A percentile compares a stretch with the other conserved stretches of the same genome.
Evolutionary conservation across 495 filamentous ascomycete genomes (phyloP).

Genomic region (Usnea hakonensis): DNA sequence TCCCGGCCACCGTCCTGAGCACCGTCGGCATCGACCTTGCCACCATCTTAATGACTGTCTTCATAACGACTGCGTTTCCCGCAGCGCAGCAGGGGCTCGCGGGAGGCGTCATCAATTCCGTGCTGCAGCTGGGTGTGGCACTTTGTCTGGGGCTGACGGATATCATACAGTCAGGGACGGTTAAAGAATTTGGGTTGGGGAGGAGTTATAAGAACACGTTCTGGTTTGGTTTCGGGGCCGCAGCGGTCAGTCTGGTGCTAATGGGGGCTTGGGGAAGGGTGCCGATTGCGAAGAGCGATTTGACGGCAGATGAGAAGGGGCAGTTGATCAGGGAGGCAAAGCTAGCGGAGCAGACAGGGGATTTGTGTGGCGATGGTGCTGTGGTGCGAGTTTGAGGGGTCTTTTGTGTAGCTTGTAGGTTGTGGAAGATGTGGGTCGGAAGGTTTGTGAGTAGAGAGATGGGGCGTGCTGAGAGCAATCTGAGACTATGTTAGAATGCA

Average conservation of each 20-base stretch:
- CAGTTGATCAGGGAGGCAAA: too few relatives aligned
- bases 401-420: too few relatives aligned
- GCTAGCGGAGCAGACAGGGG: too few relatives aligned
- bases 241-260: slow-evolving; percentile 45
- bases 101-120: slow-evolving; percentile 58
- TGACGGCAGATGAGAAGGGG: slow-evolving; percentile 59
- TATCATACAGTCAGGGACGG: slow-evolving; percentile 49
- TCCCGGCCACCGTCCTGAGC: slow-evolving; percentile 71
- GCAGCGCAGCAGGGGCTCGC: slow-evolving; percentile 66
- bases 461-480: too few relatives aligned
- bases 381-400: too few relatives aligned
- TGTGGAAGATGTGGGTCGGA: too few relatives aligned
- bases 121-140: slow-evolving; percentile 67
- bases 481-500: too few relatives aligned
- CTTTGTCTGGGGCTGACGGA: slow-evolving; percentile 71
- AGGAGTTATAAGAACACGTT: slow-evolving; percentile 55
- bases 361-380: too few relatives aligned
- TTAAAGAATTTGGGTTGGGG: slow-evolving; percentile 34
- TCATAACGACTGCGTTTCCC: slow-evolving; percentile 69
- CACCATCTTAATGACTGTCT: slow-evolving; percentile 75
- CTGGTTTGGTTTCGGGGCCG: slow-evolving; percentile 56
- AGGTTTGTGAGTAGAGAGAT: too few relatives aligned
- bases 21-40: slow-evolving; percentile 78
- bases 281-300: slow-evolving; percentile 55
- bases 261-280: slow-evolving; percentile 55